phyloP scores from a whole-genome alignment of 495 filamentous ascomycete genomes.

The Xylaria acuta region DNA sequence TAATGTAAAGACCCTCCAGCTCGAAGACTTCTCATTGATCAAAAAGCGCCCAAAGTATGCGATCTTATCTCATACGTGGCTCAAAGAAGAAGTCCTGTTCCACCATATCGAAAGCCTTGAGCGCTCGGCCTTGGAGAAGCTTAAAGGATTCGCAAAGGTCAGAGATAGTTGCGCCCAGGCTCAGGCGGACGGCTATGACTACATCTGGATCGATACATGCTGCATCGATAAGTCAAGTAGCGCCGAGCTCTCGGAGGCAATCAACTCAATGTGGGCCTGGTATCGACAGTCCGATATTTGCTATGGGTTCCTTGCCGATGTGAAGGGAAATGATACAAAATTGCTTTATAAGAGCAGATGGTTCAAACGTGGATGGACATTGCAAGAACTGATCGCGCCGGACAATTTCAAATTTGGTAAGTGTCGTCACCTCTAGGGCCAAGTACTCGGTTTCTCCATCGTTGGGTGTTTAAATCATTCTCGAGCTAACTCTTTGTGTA shows the following conservation, averaged over 20 bases:
- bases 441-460: background rate
- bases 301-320: constrained; percentile 2
- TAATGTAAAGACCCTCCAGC: constrained; percentile 4
- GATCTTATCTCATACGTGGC: constrained; percentile 8
- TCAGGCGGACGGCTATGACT: background rate
- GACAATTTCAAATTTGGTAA: constrained; percentile 10
- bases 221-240: constrained; percentile 9
- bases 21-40: background rate
- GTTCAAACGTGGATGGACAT: constrained; percentile 2
- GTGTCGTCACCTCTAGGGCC: background rate
- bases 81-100: background rate
- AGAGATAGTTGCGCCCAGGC: background rate
- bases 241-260: constrained; percentile 1
- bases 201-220: constrained; percentile 13
- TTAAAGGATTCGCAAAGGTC: background rate
- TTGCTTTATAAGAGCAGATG: background rate
- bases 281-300: constrained; percentile 8
- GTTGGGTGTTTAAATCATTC: background rate
- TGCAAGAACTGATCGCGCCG: background rate
- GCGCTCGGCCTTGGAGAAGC: background rate
- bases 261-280: constrained; percentile 1
- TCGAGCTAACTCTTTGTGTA: background rate
- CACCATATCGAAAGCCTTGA: background rate
- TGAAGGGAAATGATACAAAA: constrained; percentile 8
- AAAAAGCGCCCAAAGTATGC: constrained; percentile 8